Percentiles rank a stretch among this genome's conserved stretches.
phyloP scores from a whole-genome alignment of 805 yeast genomes.

The Saccharomycopsis sp. region DNA sequence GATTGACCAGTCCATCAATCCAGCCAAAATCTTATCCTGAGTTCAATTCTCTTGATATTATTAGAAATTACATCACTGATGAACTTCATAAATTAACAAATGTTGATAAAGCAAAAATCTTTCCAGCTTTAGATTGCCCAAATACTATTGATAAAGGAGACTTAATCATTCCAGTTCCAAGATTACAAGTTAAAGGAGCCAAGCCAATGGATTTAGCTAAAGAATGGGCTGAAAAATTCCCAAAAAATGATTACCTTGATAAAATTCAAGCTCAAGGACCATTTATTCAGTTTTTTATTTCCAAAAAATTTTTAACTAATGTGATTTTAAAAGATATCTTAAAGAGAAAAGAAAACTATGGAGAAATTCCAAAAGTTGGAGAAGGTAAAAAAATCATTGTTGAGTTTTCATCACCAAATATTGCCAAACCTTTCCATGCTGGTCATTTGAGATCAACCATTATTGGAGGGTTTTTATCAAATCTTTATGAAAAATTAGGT shows the following conservation, averaged over 20 bases:
- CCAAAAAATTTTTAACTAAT: constrained; percentile 53
- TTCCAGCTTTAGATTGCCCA: constrained; percentile 83
- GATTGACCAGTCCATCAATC: constrained; percentile 29
- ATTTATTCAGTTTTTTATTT: constrained; percentile 81
- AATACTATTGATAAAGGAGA: constrained; percentile 85
- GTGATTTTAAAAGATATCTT: constrained; percentile 64
- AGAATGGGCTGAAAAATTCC: constrained; percentile 73
- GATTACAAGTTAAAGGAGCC: constrained; percentile 75
- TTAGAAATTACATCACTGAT: constrained; percentile 80
- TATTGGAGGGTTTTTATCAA: constrained; percentile 91
- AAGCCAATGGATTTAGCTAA: constrained; percentile 65
- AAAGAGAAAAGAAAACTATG: constrained; percentile 49
- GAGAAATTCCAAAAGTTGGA: constrained; percentile 68
- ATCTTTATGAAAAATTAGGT: constrained; percentile 82
- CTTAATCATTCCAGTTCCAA: constrained; percentile 82
- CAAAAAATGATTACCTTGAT: constrained; percentile 56
- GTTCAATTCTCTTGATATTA: constrained; percentile 71
- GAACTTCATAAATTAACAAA: constrained; percentile 67
- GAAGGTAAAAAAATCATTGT: constrained; percentile 58
- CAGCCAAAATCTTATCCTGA: constrained; percentile 61
- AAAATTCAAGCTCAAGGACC: constrained; percentile 80
- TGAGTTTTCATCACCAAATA: constrained; percentile 96
- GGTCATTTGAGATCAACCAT: constrained; percentile 97
- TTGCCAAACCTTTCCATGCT: constrained; percentile 99
- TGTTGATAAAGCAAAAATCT: constrained; percentile 59